phyloP scores from a whole-genome alignment of 805 yeast genomes.

The Tetrapisispora iriomotensis region DNA sequence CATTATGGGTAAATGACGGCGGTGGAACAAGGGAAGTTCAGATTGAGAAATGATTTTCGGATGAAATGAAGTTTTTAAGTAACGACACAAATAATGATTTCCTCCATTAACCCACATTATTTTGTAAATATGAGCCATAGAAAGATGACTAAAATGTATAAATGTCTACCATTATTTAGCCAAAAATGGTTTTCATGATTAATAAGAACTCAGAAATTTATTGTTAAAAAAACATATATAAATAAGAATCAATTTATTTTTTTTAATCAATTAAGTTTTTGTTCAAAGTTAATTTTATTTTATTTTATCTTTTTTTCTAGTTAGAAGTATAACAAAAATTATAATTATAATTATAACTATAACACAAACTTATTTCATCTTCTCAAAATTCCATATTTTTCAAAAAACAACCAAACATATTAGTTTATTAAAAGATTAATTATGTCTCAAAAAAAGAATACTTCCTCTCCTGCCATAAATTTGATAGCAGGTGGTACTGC shows the following conservation, averaged over 20 bases:
- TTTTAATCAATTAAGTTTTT: no score
- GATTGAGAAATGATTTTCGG: no score
- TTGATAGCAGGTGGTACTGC: conserved; percentile 94
- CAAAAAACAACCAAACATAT: not conserved
- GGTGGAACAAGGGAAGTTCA: no score
- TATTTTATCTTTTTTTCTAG: no score
- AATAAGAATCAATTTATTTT: no score
- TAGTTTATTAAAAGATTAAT: no score
- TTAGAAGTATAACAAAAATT: not conserved
- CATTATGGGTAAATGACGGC: no score
- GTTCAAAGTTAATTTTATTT: no score
- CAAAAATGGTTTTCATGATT: no score
- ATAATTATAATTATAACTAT: not conserved
- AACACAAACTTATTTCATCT: not conserved
- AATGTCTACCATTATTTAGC: not conserved
- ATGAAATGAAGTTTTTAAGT: no score
- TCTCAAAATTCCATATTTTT: not conserved
- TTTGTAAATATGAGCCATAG: not conserved
- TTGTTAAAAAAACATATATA: no score
- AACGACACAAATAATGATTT: not conserved
- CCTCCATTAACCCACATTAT: conserved; percentile 2
- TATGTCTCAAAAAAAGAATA: conserved; percentile 27
- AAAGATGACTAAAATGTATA: not conserved
- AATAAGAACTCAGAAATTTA: no score
- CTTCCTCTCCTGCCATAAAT: conserved; percentile 45